These are phyloP conservation scores for Trichosanthes cucumerina DNA, from an alignment of 306 rosid species.

Conservation along the genomic window DNA sequence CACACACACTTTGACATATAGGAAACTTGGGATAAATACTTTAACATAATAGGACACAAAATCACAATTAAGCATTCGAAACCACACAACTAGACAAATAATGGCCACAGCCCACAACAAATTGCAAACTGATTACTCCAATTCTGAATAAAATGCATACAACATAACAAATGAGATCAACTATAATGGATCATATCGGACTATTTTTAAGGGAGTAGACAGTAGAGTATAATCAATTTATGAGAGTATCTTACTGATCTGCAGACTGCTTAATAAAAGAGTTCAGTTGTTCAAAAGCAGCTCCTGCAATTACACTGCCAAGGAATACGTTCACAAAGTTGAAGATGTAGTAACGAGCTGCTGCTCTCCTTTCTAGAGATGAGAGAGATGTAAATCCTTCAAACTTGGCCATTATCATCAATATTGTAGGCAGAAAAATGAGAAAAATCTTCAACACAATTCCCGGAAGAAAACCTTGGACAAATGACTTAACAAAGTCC, in stretches of 20 bases:
- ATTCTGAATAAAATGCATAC: background rate
- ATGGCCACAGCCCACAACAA: background rate
- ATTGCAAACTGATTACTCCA: background rate
- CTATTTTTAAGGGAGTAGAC: background rate
- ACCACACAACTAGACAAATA: background rate
- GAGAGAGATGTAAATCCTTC: constrained; percentile 74
- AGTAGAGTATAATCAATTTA: background rate
- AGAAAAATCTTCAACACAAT: constrained; percentile 88
- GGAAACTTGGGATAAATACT: background rate
- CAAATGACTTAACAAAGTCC: constrained; percentile 46
- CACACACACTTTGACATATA: background rate
- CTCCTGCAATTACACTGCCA: constrained; percentile 74
- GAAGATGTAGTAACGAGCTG: constrained; percentile 82
- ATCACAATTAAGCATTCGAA: background rate
- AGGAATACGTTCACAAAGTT: constrained; percentile 78
- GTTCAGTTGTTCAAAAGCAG: constrained; percentile 72
- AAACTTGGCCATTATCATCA: constrained; percentile 98
- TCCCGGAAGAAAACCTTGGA: constrained; percentile 88
- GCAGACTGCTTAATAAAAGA: constrained; percentile 63
- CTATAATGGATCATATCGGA: background rate
- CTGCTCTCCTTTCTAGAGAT: constrained; percentile 80
- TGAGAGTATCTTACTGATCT: constrained; percentile 37
- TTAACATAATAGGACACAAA: background rate
- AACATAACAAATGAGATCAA: background rate
- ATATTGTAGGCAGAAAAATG: constrained; percentile 77